A percentile compares a stretch with the other conserved stretches of the same genome.
These are phyloP conservation scores for Cotoneaster glaucophyllus DNA, from an alignment of 306 rosid species.

Conservation along the genomic window DNA sequence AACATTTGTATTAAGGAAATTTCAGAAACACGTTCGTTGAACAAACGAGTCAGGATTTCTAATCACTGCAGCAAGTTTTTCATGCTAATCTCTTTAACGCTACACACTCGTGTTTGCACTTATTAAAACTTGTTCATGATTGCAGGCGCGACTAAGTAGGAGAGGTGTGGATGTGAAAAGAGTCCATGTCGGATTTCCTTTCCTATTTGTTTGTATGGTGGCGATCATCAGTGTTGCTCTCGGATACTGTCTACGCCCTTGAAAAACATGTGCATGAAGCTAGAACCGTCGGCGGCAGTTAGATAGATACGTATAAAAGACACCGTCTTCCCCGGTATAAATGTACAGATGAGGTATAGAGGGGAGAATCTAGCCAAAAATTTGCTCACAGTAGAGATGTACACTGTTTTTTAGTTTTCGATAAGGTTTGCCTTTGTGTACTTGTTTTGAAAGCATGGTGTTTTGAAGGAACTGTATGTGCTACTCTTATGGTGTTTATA, in stretches of 20 bases:
- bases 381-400: not conserved
- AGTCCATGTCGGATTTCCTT: constrained; percentile 72
- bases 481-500: too few species aligned
- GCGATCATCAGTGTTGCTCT: constrained; percentile 51
- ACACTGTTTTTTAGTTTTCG: not conserved
- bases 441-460: not conserved
- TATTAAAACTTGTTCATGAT: not conserved
- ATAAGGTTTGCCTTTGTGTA: not conserved
- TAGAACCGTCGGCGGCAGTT: not conserved
- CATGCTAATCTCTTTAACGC: not conserved
- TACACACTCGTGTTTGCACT: not conserved
- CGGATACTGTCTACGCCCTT: constrained; percentile 58
- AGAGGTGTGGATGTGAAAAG: constrained; percentile 37
- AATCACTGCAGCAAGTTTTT: too few species aligned
- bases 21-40: not conserved
- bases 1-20: not conserved
- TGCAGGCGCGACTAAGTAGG: constrained; percentile 52
- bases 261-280: constrained; percentile 14
- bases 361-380: not conserved
- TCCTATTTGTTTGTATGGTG: constrained; percentile 74
- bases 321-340: not conserved
- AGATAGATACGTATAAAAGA: not conserved
- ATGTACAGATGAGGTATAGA: constrained; percentile 6
- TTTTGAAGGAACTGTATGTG: not conserved
- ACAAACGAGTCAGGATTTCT: not conserved